Base-by-base conservation (phyloP, 2,329 filamentous ascomycete genomes). In the Venturia nashicola region DNA sequence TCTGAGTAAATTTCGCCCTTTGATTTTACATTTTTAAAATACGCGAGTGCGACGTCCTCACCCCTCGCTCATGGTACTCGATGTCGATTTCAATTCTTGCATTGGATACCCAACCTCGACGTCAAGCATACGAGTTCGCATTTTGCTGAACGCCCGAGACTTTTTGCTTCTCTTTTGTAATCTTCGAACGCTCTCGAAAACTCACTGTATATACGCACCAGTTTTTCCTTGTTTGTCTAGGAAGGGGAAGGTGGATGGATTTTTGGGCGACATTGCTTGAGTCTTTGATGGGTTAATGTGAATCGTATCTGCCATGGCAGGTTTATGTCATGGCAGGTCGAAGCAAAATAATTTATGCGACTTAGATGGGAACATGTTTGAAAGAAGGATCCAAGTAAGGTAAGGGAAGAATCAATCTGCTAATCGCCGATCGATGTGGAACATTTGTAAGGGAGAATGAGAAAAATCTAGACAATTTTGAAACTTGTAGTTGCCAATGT, bases 1-100 rank as follows among this genome's bases (percentile, higher is more conserved):
- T 99, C 71, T 97, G 27, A 57, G 27, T 32, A 18, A 57, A 5
- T 9, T 9, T n/a, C 51, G 18, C 32, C 1, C 51, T 36, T 7
- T 36, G 7, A n/a, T 57, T 36, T 36, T n/a, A 20, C 2, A n/a
- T 11, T 36, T 57, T 36, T 57, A 3, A 57, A 36, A 36, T 7
- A 57, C 32, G 18, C 51, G 27, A 14, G 27, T 11, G 51, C 51
- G 51, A 36, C 16, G 8, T 23, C 11, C 16, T 23, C 48, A 55
- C 8, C 51, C 14, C 11, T 57, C 51, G 51, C 32, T 57, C 32
- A 57, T 57, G 14, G 16, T 36, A 7, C n/a, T 27, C 32, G 7
- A 18, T 18, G 4, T 2, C 23, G 20, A 36, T 5, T 34, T 36
- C 27, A 36, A 12, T 57, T 57, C 16, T n/a, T 57, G 46, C 46